Conservation (phyloP, 495 filamentous ascomycete species). For the Bacidia gigantensis region DNA sequence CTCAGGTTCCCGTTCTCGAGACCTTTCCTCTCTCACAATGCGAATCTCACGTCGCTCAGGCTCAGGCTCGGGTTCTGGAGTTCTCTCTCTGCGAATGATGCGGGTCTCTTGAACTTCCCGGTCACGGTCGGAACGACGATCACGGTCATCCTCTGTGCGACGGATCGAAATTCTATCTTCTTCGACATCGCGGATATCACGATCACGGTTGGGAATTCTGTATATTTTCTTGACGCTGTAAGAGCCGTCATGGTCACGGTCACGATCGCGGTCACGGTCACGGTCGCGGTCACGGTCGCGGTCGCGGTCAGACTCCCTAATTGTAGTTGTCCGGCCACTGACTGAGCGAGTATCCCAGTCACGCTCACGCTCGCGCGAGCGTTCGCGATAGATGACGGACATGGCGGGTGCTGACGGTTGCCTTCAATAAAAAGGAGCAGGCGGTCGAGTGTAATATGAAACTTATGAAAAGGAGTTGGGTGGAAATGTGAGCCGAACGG, state of each 20-base stretch:
- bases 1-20: constrained; percentile 32
- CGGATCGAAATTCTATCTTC: constrained; percentile 30
- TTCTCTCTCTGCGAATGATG: constrained; percentile 26
- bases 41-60: constrained; percentile 29
- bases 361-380: constrained; percentile 6
- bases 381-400: not conserved
- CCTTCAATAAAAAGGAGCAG: not conserved
- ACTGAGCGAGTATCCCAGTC: constrained; percentile 24
- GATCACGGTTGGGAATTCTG: constrained; percentile 26
- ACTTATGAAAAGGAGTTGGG: not conserved
- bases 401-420: not conserved
- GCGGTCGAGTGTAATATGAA: not conserved
- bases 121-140: constrained; percentile 8
- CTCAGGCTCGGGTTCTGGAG: constrained; percentile 38
- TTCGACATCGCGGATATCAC: constrained; percentile 33
- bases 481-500: not conserved
- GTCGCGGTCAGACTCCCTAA: constrained; percentile 10
- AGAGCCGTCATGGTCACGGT: constrained; percentile 6
- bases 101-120: constrained; percentile 18
- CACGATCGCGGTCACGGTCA: constrained; percentile 23
- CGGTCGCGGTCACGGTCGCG: constrained; percentile 30
- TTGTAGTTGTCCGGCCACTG: constrained; percentile 24
- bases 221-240: constrained; percentile 34
- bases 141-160: constrained; percentile 23
- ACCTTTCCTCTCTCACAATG: constrained; percentile 15